Conservation (phyloP, 306 rosid species). For the Cicer judaicum region DNA sequence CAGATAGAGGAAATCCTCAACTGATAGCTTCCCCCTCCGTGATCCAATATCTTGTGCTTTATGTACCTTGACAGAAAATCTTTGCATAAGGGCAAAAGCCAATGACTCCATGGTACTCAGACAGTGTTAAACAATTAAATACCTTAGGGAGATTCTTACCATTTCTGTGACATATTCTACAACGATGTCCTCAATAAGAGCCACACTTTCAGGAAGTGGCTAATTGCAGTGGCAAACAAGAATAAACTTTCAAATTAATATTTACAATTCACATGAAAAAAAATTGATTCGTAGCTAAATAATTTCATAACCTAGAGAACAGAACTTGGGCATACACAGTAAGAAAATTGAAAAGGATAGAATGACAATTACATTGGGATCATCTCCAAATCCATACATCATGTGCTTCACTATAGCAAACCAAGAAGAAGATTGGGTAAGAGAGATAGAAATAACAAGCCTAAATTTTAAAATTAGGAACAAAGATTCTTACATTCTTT, state of each 20-base stretch:
- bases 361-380: conserved; percentile 67
- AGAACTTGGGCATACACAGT: not conserved
- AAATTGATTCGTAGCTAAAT: not conserved
- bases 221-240: conserved; percentile 40
- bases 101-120: conserved; percentile 23
- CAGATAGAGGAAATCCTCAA: conserved; percentile 85
- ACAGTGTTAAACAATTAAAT: not conserved
- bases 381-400: conserved; percentile 99
- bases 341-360: not conserved
- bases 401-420: conserved; percentile 79
- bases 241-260: conserved; percentile 5
- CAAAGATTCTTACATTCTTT: conserved; percentile 65
- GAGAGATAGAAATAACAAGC: not conserved
- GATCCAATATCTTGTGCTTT: conserved; percentile 96
- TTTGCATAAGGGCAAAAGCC: conserved; percentile 32
- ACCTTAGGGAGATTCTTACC: conserved; percentile 50
- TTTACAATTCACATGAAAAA: conserved; percentile 17
- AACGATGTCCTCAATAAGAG: conserved; percentile 92
- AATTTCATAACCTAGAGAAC: not conserved
- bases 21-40: conserved; percentile 84
- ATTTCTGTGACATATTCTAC: conserved; percentile 87
- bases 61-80: conserved; percentile 62
- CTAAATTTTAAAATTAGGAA: not conserved
- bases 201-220: conserved; percentile 92
- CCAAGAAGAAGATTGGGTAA: conserved; percentile 14